These are phyloP conservation scores for Alnus rubra DNA, from an alignment of 306 rosid species.

Conservation along the genomic window DNA sequence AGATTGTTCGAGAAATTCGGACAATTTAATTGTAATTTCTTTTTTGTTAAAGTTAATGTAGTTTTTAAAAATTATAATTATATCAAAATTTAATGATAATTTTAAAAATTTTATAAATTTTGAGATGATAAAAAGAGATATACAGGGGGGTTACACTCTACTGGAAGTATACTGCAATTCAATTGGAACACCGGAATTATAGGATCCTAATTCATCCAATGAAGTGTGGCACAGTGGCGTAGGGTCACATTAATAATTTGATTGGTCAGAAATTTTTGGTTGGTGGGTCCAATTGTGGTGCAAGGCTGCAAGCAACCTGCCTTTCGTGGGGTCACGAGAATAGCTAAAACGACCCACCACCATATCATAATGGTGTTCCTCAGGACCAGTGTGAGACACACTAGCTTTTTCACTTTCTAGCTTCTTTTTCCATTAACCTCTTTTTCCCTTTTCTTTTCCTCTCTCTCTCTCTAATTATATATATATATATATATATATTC, in stretches of 20 bases:
- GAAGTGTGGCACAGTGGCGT: no score
- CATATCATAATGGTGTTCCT: conserved; percentile 41
- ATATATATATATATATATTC: not conserved
- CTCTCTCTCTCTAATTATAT: conserved; percentile 1
- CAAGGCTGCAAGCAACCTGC: conserved; percentile 24
- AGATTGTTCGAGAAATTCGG: no score
- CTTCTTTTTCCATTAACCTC: conserved; percentile 40
- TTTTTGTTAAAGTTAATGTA: no score
- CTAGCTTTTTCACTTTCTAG: conserved; percentile 34
- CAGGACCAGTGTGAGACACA: conserved; percentile 25
- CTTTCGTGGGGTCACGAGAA: conserved; percentile 40
- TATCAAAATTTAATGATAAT: no score
- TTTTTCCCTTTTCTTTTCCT: conserved; percentile 15
- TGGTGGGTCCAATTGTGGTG: conserved; percentile 1
- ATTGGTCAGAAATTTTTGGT: not conserved
- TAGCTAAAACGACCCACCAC: conserved; percentile 52
- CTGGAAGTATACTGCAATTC: no score
- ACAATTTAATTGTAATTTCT: no score
- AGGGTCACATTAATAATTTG: not conserved
- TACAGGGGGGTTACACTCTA: no score
- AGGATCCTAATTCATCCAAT: no score
- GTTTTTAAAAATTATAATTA: no score
- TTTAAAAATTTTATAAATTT: no score
- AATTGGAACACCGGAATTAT: no score
- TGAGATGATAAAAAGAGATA: no score